phyloP scores from a whole-genome alignment of 225 moss, liverwort and hornwort genomes.

The Straminergon stramineum region DNA sequence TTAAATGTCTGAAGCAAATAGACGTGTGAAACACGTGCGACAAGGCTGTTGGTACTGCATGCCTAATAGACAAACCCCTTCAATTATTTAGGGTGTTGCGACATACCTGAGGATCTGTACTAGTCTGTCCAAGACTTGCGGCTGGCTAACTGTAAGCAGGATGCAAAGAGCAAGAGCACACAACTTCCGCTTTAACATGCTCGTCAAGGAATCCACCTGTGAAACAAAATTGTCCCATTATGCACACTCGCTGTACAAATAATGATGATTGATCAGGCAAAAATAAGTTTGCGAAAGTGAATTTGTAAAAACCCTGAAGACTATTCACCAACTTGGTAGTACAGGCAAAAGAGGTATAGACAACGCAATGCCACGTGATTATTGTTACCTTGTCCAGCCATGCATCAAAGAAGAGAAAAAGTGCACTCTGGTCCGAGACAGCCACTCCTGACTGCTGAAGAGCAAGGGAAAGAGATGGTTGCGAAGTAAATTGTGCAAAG shows the following conservation, averaged over 20 bases:
- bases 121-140: slow-evolving; percentile 90
- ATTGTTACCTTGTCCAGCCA: slow-evolving; percentile 97
- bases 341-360: not conserved
- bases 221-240: not conserved
- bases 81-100: not conserved
- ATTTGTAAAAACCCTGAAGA: not conserved
- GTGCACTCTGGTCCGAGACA: slow-evolving; percentile 80
- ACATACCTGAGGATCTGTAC: slow-evolving; percentile 92
- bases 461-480: slow-evolving; percentile 89
- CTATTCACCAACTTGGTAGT: not conserved
- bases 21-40: not conserved
- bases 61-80: not conserved
- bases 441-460: slow-evolving; percentile 91
- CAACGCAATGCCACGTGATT: not conserved
- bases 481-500: slow-evolving; percentile 88
- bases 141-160: slow-evolving; percentile 81
- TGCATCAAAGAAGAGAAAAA: slow-evolving; percentile 98
- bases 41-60: not conserved
- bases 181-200: slow-evolving; percentile 82
- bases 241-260: not conserved
- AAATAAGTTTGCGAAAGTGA: not conserved
- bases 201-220: slow-evolving; percentile 96
- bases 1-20: not conserved
- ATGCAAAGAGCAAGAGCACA: slow-evolving; percentile 96
- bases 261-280: not conserved